These are phyloP conservation scores for Thermothielavioides terrestris DNA, from an alignment of 495 filamentous ascomycete species.

Conservation along the genomic window DNA sequence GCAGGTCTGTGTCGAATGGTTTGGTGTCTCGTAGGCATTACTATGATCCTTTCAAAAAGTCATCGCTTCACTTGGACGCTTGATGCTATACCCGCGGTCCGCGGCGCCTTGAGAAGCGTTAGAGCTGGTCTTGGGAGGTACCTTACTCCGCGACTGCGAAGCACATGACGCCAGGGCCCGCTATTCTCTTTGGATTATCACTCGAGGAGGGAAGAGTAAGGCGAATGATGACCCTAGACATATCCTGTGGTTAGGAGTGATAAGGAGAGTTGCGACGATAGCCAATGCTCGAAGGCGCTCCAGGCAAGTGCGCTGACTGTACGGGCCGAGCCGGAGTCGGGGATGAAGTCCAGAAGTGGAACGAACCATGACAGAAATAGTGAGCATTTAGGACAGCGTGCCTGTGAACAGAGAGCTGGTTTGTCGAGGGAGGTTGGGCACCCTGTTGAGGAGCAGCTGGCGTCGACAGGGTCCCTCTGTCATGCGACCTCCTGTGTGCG, in stretches of 20 bases:
- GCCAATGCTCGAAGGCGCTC: neutral
- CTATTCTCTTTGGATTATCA: neutral
- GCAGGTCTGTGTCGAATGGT: too few relatives aligned
- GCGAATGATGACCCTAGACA: neutral
- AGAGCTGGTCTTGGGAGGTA: too few relatives aligned
- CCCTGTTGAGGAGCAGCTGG: too few relatives aligned
- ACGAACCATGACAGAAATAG: neutral
- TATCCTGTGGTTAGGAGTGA: neutral
- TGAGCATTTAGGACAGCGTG: neutral
- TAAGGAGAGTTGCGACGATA: too few relatives aligned
- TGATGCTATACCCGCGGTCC: too few relatives aligned
- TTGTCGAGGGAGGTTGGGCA: neutral
- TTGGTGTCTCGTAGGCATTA: too few relatives aligned
- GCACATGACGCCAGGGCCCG: neutral
- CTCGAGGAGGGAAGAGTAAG: slow-evolving; percentile 3
- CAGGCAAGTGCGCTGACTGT: neutral
- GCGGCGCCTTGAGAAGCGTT: too few relatives aligned
- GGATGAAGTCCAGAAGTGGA: neutral
- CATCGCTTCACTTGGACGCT: too few relatives aligned
- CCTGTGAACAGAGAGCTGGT: neutral
- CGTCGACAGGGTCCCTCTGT: too few relatives aligned
- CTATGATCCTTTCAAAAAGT: too few relatives aligned
- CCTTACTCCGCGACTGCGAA: too few relatives aligned
- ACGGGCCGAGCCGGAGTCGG: slow-evolving; percentile 5
- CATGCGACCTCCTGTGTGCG: too few relatives aligned